Conservation (phyloP, 768 basidiomycete genomes). For the Cystobasidium onofrii region DNA sequence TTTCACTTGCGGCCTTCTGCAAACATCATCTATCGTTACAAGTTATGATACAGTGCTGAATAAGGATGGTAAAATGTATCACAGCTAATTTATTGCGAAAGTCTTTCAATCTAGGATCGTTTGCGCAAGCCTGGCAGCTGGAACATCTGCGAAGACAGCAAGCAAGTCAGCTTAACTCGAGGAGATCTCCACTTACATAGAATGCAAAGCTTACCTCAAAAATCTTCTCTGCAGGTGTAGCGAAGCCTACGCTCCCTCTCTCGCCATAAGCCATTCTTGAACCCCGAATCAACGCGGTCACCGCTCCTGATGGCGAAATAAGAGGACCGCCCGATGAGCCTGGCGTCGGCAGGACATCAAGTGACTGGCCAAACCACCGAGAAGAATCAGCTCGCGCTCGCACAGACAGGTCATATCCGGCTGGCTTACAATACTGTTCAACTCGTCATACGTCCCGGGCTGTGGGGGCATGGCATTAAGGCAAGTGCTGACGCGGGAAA, state of each 20-base stretch:
- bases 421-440: conserved; percentile 21
- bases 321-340: conserved; percentile 29
- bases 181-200: too few relatives aligned
- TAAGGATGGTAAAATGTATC: not conserved
- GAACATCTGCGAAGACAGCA: conserved; percentile 3
- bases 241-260: conserved; percentile 18
- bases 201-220: not conserved
- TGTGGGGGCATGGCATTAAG: too few relatives aligned
- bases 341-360: conserved; percentile 19
- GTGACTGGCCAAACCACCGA: not conserved
- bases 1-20: too few relatives aligned
- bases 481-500: too few relatives aligned
- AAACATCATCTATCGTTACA: too few relatives aligned
- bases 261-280: conserved; percentile 25
- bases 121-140: conserved; percentile 21
- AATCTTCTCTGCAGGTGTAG: conserved; percentile 28
- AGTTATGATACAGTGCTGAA: too few relatives aligned
- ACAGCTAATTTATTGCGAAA: too few relatives aligned
- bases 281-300: conserved; percentile 23
- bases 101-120: not conserved
- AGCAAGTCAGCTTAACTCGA: not conserved
- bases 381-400: not conserved
- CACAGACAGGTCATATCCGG: not conserved
- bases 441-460: conserved; percentile 31
- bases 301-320: conserved; percentile 16